A percentile compares a stretch with the other conserved stretches of the same genome.
Conservation (phyloP, 345 rosid genomes). For the Salix koriyanagi region DNA sequence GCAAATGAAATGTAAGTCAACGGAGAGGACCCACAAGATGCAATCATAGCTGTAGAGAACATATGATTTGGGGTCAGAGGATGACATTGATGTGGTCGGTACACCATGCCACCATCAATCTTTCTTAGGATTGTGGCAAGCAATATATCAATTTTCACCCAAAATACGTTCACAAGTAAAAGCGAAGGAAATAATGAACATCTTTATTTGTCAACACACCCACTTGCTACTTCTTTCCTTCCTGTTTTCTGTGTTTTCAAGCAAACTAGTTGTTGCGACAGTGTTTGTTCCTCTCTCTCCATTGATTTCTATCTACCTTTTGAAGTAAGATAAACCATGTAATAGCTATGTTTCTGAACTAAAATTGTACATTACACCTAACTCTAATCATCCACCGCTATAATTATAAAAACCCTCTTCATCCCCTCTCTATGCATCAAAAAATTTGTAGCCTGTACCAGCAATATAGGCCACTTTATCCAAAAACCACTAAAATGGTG, state of each 20-base stretch:
- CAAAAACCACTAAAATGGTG: not conserved
- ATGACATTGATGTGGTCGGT: not conserved
- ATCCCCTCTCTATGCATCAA: not conserved
- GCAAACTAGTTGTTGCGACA: not conserved
- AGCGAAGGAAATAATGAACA: not conserved
- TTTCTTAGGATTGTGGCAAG: not conserved
- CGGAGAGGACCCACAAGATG: not conserved
- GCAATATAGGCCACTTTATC: not conserved
- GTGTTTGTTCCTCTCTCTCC: not conserved
- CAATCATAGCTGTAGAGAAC: not conserved
- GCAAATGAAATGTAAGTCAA: not conserved
- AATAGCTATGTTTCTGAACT: not conserved
- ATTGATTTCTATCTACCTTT: not conserved
- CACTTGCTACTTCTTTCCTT: not conserved
- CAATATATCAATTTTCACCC: not conserved
- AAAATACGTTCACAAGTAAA: not conserved
- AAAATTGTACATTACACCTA: not conserved
- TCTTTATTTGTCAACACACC: not conserved
- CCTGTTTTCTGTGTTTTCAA: not conserved
- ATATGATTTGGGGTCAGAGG: not conserved
- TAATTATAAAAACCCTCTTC: not conserved
- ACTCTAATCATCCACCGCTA: not conserved
- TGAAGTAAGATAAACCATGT: not conserved
- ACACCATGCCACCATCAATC: not conserved
- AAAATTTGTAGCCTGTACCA: not conserved